Conservation (phyloP, 2,329 filamentous ascomycete species). For the Hymenoscyphus fraxineus region DNA sequence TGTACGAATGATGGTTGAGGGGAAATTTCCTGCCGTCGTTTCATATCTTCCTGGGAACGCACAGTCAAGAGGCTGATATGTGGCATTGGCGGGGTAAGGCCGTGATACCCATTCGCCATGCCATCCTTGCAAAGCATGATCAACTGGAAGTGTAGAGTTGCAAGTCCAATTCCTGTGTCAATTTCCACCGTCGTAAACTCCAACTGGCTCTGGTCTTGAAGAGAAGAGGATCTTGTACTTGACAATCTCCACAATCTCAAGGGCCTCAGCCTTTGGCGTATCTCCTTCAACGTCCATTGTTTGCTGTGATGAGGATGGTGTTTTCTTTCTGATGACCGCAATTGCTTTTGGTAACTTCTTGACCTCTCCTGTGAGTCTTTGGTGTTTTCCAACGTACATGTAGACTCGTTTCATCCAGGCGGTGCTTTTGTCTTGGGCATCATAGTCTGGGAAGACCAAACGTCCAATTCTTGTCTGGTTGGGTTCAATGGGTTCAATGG, state of each 20-base stretch:
- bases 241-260: constrained; percentile 86
- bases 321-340: constrained; percentile 66
- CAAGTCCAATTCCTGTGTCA: neutral
- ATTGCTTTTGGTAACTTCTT: constrained; percentile 79
- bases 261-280: constrained; percentile 42
- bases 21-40: too few species aligned
- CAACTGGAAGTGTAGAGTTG: neutral
- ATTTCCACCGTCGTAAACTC: constrained; percentile 31
- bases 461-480: constrained; percentile 60
- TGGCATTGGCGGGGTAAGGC: neutral
- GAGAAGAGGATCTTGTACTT: constrained; percentile 85
- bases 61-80: neutral
- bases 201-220: constrained; percentile 79
- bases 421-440: constrained; percentile 51
- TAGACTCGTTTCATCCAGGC: constrained; percentile 90
- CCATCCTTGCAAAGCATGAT: neutral
- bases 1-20: neutral
- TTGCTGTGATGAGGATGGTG: constrained; percentile 11
- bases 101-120: neutral
- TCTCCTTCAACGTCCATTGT: constrained; percentile 15
- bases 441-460: constrained; percentile 74
- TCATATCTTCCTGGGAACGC: neutral
- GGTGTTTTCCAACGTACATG: constrained; percentile 83
- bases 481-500: constrained; percentile 10
- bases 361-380: constrained; percentile 83